Evolutionary conservation across 2,329 filamentous ascomycete species (phyloP).

Genomic region (Sclerotinia glacialis): DNA sequence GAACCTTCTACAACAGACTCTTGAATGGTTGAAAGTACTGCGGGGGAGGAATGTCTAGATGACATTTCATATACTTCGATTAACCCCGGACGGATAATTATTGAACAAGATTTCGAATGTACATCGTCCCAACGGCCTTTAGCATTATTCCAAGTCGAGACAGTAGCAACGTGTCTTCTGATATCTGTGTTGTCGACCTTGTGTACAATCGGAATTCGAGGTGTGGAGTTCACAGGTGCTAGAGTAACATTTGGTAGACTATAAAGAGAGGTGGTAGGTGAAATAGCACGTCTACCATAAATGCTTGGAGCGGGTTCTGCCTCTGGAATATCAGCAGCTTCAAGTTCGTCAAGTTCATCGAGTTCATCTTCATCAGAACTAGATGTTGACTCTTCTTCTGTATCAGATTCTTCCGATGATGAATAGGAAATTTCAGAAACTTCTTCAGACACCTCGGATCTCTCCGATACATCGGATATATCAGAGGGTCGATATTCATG

Average conservation of each 20-base stretch:
- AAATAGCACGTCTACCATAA: slow-evolving; percentile 21
- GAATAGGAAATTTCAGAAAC: slow-evolving; percentile 72
- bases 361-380: slow-evolving; percentile 21
- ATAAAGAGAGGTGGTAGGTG: slow-evolving; percentile 20
- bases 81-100: slow-evolving; percentile 56
- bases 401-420: slow-evolving; percentile 43
- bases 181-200: slow-evolving; percentile 44
- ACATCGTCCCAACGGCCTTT: slow-evolving; percentile 60
- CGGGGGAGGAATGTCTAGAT: slow-evolving; percentile 35
- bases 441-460: slow-evolving; percentile 49
- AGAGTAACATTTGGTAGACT: slow-evolving; percentile 49
- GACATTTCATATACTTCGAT: slow-evolving; percentile 54
- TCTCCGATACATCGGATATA: slow-evolving; percentile 44
- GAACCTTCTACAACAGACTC: slow-evolving; percentile 17
- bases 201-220: slow-evolving; percentile 57
- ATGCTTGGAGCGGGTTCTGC: slow-evolving; percentile 19
- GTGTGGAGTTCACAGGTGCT: slow-evolving; percentile 77
- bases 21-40: slow-evolving; percentile 17
- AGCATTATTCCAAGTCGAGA: slow-evolving; percentile 62
- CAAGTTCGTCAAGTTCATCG: slow-evolving; percentile 18
- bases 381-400: slow-evolving; percentile 21
- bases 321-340: slow-evolving; percentile 19
- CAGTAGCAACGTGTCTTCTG: slow-evolving; percentile 49
- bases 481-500: slow-evolving; percentile 93
- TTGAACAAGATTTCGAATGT: slow-evolving; percentile 50